A percentile compares a stretch with the other conserved stretches of the same genome.
phyloP scores from a whole-genome alignment of 2,329 filamentous ascomycete genomes.

The Epichloe coenophiala region DNA sequence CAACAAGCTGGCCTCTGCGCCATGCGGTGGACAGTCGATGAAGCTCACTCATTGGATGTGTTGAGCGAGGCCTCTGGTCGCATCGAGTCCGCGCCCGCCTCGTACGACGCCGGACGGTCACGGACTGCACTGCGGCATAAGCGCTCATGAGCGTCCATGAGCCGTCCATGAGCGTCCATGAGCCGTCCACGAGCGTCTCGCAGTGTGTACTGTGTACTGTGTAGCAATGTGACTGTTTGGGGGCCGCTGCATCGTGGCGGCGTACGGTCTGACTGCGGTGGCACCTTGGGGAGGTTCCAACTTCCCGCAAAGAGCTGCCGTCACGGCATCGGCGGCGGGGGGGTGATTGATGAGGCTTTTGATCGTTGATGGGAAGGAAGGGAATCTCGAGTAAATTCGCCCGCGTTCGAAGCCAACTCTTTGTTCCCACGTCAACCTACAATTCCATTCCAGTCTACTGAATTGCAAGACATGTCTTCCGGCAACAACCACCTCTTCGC shows the following conservation, averaged over 20 bases:
- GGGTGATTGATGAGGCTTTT: too few relatives aligned
- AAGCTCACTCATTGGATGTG: not conserved
- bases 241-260: not conserved
- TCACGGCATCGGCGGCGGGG: too few relatives aligned
- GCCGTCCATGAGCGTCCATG: not conserved
- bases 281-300: too few relatives aligned
- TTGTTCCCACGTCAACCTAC: too few relatives aligned
- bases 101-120: not conserved
- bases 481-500: slow-evolving; percentile 31
- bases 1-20: not conserved
- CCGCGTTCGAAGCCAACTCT: too few relatives aligned
- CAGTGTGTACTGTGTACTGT: not conserved
- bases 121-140: not conserved
- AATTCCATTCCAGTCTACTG: too few relatives aligned
- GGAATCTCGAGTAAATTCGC: too few relatives aligned
- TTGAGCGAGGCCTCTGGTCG: not conserved
- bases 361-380: too few relatives aligned
- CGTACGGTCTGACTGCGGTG: too few relatives aligned
- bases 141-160: not conserved
- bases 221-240: not conserved
- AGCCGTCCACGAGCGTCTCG: not conserved
- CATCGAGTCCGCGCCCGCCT: not conserved
- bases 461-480: not conserved
- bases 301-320: too few relatives aligned
- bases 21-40: not conserved